Evolutionary conservation across 2,329 filamentous ascomycete species (phyloP), one percentile per base, ranked within the genome.

Genomic region (Tolypocladium pustulatum): DNA sequence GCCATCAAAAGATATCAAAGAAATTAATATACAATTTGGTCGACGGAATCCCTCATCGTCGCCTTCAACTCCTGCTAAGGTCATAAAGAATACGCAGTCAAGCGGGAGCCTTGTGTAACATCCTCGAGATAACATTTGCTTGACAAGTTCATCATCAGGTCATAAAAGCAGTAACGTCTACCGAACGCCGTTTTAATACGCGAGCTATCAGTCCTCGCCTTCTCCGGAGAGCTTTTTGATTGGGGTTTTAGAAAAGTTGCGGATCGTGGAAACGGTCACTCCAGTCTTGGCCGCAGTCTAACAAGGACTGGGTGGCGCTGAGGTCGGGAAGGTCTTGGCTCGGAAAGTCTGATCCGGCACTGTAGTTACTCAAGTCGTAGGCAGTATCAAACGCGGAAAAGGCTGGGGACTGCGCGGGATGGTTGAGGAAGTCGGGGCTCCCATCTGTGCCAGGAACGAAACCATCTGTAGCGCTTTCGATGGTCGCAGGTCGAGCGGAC

Each of bases 371-470:
- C 57, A 76, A 65, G 32, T 76, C 71, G 59, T 74, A 78, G 10
- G 73, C 69, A 25, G 71, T 65, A 6, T 76, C 72, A 59, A 76
- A 78, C 12, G 74, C 68, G 43, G 75, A 71, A n/a, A 32, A 32
- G 8, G 27, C 49, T 1, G 49, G 49, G 27, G 49, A 52, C 15
- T 32, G 66, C 9, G 62, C 59, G 53, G 66, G 59, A 53, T 67
- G 65, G 27, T 63, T 62, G 60, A 72, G 62, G 37, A 71, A 65
- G 57, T 71, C 69, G 49, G 63, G 57, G 59, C 61, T 59, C 36
- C 61, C 63, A 37, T 69, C 66, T 56, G 63, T 32, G n/a, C 40
- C 40, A 27, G 60, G 46, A 20, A 60, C 22, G 25, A 62, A 62
- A 32, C 58, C 56, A 22, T 56, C 54, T 4, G 37, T 51, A 34